Base-by-base conservation (phyloP, 805 yeast species). In the Candida glaebosa region DNA sequence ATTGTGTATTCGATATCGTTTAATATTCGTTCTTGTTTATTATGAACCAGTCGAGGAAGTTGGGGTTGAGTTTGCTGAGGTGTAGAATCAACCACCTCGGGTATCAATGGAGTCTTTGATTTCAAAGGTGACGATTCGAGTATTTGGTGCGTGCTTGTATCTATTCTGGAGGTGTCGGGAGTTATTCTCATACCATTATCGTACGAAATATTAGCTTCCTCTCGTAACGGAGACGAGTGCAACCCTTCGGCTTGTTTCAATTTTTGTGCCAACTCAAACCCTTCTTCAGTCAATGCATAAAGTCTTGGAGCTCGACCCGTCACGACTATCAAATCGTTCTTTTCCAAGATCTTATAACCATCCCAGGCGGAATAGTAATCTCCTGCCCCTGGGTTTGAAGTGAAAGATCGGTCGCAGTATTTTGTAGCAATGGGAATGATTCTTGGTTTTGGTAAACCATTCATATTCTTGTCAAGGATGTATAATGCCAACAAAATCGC, bases 321-420 rank as follows among this genome's bases (percentile, higher is more conserved):
- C 1, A 63, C 61, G 10, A 62, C 64, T 0, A 90, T 82, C 26
- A 85, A 64, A 12, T 75, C 85, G 39, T 84, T 75, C 20, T 72
- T 76, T 15, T 79, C 53, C 41, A 91, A 63, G 1, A 82, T 79
- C 45, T 82, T 83, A 26, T 82, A 67, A 6, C 87, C 71, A 15
- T 66, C 69, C 96, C 96, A 87, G 0, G 95, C 91, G 1, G 87
- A 78, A 54, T 84, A 79, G 51, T 73, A 76, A 38, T 81, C 84
- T 17, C 73, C 73, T 0, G 84, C 72, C 1, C 82, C 63, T 1
- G 86, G 80, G 52, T 82, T 83, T 0, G 78, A 47, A 0, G 67
- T 60, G 61, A 86, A 83, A 32, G 87, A 75, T 15, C 70, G 58
- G 41, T 79, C 79, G 41, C 84, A 77, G 53, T 65, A 81, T 6